Percentiles rank a stretch among this genome's conserved stretches.
These are phyloP conservation scores for Plasmopara muralis DNA, from an alignment of 352 stramenopile species.

Conservation along the genomic window DNA sequence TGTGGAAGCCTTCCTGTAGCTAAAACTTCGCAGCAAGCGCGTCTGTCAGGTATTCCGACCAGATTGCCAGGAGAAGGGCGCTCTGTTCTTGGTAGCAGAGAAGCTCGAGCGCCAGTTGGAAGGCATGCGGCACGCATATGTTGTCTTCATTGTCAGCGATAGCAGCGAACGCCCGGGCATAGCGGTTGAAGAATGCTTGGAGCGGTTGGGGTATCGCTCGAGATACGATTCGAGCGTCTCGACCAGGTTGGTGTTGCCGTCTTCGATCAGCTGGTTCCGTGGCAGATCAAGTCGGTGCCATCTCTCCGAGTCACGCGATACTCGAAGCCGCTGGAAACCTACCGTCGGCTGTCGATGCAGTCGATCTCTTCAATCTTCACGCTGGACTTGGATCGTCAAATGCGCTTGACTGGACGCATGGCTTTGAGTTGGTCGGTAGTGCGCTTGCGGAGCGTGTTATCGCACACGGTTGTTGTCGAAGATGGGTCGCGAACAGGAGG, in stretches of 20 bases:
- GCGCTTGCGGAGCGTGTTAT: not conserved
- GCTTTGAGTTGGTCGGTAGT: conserved; percentile 2
- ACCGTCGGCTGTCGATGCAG: not conserved
- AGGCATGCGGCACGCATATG: not conserved
- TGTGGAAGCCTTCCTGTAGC: conserved; percentile 3
- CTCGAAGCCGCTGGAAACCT: not conserved
- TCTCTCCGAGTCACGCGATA: conserved; percentile 1
- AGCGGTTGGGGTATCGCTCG: not conserved
- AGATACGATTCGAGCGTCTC: not conserved
- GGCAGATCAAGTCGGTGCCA: not conserved
- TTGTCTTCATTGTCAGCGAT: not conserved
- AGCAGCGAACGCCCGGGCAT: not conserved
- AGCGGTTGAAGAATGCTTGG: conserved; percentile 1
- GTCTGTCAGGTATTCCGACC: not conserved
- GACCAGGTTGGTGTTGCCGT: not conserved
- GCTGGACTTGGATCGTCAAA: not conserved
- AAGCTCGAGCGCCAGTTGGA: conserved; percentile 1
- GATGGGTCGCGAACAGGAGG: too few relatives aligned
- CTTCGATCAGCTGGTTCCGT: conserved; percentile 1
- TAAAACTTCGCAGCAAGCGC: not conserved
- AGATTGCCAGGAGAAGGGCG: not conserved
- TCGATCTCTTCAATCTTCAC: not conserved
- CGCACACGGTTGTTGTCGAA: too few relatives aligned
- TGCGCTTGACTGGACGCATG: not conserved
- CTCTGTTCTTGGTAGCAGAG: conserved; percentile 1